These are phyloP conservation scores for Dysphania ambrosioides DNA, from an alignment of 148 eudicot species.

Conservation along the genomic window DNA sequence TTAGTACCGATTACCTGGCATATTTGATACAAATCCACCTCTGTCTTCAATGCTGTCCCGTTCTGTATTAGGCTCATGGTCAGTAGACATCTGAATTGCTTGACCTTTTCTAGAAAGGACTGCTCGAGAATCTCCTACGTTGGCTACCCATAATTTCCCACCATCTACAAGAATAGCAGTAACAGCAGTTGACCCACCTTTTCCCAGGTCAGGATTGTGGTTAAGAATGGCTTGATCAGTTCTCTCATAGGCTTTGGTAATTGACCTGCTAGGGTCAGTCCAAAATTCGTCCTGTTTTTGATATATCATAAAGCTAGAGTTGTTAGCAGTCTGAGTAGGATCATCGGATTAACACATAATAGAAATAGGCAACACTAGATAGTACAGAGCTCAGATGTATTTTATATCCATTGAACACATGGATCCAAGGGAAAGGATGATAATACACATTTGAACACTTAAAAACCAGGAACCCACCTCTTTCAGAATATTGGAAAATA, in stretches of 20 bases:
- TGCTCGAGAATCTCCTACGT: slow-evolving; percentile 85
- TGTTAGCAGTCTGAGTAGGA: not conserved
- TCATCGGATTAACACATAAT: not conserved
- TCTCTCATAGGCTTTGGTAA: slow-evolving; percentile 65
- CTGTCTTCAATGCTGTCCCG: slow-evolving; percentile 63
- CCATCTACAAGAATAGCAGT: slow-evolving; percentile 77
- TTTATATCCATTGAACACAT: not conserved
- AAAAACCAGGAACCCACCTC: slow-evolving; percentile 42
- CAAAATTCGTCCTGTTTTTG: slow-evolving; percentile 64
- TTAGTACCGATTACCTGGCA: slow-evolving; percentile 50
- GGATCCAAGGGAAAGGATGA: not conserved
- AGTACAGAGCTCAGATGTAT: not conserved
- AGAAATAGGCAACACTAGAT: not conserved
- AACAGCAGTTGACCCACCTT: slow-evolving; percentile 91
- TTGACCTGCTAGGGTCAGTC: slow-evolving; percentile 55
- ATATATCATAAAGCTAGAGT: not conserved
- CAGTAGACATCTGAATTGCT: slow-evolving; percentile 60
- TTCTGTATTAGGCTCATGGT: slow-evolving; percentile 81
- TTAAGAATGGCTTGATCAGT: slow-evolving; percentile 73
- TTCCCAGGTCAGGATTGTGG: slow-evolving; percentile 68
- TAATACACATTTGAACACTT: not conserved
- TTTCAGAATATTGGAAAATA: slow-evolving; percentile 63
- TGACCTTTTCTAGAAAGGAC: slow-evolving; percentile 63
- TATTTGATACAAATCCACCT: slow-evolving; percentile 84
- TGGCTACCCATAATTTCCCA: slow-evolving; percentile 58